Percentiles rank a stretch among this genome's conserved stretches.
Conservation (phyloP, 1,139 yeast genomes). For the Blastobotrys buckinghamii region DNA sequence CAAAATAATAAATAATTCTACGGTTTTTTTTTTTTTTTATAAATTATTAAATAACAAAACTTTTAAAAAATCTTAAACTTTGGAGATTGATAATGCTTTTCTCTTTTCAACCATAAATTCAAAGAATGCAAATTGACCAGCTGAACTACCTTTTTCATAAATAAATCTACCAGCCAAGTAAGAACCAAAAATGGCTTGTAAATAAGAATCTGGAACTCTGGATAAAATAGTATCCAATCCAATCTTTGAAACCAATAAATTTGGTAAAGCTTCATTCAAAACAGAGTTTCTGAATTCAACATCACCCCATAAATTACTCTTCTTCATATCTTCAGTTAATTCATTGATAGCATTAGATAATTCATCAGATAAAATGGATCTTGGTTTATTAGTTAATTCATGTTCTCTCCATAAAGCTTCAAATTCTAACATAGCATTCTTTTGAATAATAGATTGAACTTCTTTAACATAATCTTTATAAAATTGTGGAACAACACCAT, state of each 20-base stretch:
- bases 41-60: background rate
- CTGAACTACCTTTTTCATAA: slow-evolving; percentile 75
- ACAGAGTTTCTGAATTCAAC: slow-evolving; percentile 69
- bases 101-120: slow-evolving; percentile 49
- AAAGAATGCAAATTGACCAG: slow-evolving; percentile 77
- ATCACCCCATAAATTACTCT: slow-evolving; percentile 85
- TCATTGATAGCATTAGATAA: slow-evolving; percentile 83
- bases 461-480: slow-evolving; percentile 77
- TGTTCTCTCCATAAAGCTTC: slow-evolving; percentile 81
- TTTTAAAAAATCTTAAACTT: background rate
- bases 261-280: slow-evolving; percentile 71
- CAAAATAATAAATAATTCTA: too few species aligned
- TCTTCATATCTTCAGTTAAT: slow-evolving; percentile 81
- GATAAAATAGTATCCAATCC: slow-evolving; percentile 69
- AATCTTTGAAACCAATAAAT: slow-evolving; percentile 58
- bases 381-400: slow-evolving; percentile 58
- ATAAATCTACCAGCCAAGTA: slow-evolving; percentile 85
- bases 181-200: slow-evolving; percentile 87
- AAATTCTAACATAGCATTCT: slow-evolving; percentile 80
- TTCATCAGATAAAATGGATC: slow-evolving; percentile 77
- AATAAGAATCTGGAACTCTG: slow-evolving; percentile 83
- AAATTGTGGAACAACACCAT: slow-evolving; percentile 52
- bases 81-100: slow-evolving; percentile 9
- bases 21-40: too few species aligned
- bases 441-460: slow-evolving; percentile 69